A percentile compares a stretch with the other conserved stretches of the same genome.
phyloP scores from a whole-genome alignment of 73 alveolate species.

The Paramecium sexaurelia region DNA sequence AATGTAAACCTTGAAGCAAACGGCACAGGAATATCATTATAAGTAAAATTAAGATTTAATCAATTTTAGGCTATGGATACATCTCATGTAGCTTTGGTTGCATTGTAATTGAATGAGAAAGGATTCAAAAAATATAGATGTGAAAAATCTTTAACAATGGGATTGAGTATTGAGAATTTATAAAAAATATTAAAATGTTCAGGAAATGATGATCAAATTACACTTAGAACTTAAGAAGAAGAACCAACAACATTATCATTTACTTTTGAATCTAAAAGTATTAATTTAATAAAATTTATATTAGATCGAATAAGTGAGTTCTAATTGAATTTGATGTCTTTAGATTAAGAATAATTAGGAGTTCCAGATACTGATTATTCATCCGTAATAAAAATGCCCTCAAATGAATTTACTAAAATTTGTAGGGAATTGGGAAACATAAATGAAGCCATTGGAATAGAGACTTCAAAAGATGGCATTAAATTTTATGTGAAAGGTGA shows the following conservation, averaged over 20 bases:
- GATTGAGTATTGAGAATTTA: conserved; percentile 92
- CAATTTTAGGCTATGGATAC: conserved; percentile 97
- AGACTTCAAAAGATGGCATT: conserved; percentile 83
- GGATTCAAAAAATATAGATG: conserved; percentile 97
- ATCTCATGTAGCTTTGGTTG: conserved; percentile 98
- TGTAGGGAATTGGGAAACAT: conserved; percentile 92
- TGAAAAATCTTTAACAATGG: conserved; percentile 91
- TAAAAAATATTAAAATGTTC: conserved; percentile 96
- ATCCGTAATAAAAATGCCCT: conserved; percentile 87
- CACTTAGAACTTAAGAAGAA: conserved; percentile 95
- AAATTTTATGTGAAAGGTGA: conserved; percentile 95
- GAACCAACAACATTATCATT: conserved; percentile 87
- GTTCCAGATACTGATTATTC: conserved; percentile 98
- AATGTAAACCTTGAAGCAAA: conserved; percentile 97
- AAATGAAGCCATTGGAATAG: conserved; percentile 91
- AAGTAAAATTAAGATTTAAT: not conserved
- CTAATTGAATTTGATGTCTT: conserved; percentile 91
- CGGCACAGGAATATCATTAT: conserved; percentile 92
- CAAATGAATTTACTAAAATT: conserved; percentile 94
- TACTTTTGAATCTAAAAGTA: conserved; percentile 86
- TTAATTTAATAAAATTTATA: not conserved
- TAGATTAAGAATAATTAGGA: conserved; percentile 98
- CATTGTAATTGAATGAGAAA: conserved; percentile 91
- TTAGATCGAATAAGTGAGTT: conserved; percentile 93
- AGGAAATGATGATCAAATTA: conserved; percentile 94